These are phyloP conservation scores for Excoecaria cochinchinensis DNA, from an alignment of 345 rosid species.

Conservation along the genomic window DNA sequence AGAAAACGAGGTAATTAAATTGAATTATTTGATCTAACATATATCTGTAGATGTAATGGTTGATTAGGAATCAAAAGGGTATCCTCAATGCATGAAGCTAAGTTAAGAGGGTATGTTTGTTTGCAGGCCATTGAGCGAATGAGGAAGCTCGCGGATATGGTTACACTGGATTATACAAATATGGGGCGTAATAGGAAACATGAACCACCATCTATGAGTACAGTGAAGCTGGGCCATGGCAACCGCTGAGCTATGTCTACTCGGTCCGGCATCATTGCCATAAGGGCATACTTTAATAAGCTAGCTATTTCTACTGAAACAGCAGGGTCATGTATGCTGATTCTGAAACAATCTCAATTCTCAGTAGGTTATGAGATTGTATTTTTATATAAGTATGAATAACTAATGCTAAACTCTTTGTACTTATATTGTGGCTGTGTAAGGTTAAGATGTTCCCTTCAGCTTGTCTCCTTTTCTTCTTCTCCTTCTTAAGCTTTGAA, in stretches of 20 bases:
- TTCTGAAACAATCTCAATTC: background rate
- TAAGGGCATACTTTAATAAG: background rate
- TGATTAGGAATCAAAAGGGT: too few relatives aligned
- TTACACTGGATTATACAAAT: background rate
- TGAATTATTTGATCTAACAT: too few relatives aligned
- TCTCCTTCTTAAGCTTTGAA: background rate
- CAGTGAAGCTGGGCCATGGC: background rate
- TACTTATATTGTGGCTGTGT: background rate
- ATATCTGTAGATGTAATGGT: too few relatives aligned
- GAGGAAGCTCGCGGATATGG: conserved; percentile 13
- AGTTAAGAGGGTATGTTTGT: background rate
- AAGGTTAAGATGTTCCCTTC: background rate
- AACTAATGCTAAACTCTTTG: background rate
- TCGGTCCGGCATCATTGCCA: background rate
- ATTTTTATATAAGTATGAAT: background rate
- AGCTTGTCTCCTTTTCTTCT: background rate
- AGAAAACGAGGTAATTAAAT: conserved; percentile 21
- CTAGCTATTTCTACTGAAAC: background rate
- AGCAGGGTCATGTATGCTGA: background rate
- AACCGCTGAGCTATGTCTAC: background rate
- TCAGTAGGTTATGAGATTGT: background rate
- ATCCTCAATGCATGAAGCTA: background rate
- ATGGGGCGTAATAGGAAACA: conserved; percentile 11
- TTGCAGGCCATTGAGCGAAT: background rate
- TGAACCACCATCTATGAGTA: background rate